Evolutionary conservation across 2,329 filamentous ascomycete species (phyloP), one percentile per base, ranked within the genome.

Genomic region (Cordyceps javanica): DNA sequence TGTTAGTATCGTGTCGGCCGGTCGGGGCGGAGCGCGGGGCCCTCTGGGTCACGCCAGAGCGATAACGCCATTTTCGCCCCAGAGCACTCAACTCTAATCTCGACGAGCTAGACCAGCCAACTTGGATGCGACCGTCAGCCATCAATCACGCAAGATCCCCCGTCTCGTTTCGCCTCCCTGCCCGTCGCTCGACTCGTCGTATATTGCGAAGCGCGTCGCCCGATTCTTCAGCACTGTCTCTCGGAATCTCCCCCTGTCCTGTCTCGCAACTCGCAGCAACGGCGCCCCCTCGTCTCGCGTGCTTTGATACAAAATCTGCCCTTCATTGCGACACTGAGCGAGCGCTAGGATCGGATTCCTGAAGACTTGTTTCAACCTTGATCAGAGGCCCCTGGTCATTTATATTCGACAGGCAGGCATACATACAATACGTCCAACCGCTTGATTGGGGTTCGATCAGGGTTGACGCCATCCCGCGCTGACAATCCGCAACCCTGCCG

Each of bases 61-160:
- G 66, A 73, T 73, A 70, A 72, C 71, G 70, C 71, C 70, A 73
- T 73, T 68, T 64, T 67, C 60, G 66, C 68, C 67, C 66, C 67
- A 69, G 66, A 72, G 70, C 71, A 72, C 66, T 62, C 62, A 66
- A 63, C 46, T 57, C 19, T 26, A 44, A 38, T n/a, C 34, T 49
- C 14, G 34, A 50, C 34, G 25, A 49, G 53, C 44, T 38, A 41
- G 25, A 9, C 25, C 21, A 32, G 34, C 21, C 23, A 41, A 48
- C 53, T 48, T 21, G 19, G 5, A 41, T 42, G 26, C 25, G 16
- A 28, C 45, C n/a, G 54, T 48, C 38, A 44, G 55, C 46, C 55
- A 44, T 50, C 55, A 45, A 57, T 42, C 45, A 51, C 55, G 45
- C 45, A 51, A 50, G 36, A 50, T 44, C 16, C 28, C 46, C 21